phyloP scores from a whole-genome alignment of 2,329 filamentous ascomycete genomes.

The Clonostachys solani region DNA sequence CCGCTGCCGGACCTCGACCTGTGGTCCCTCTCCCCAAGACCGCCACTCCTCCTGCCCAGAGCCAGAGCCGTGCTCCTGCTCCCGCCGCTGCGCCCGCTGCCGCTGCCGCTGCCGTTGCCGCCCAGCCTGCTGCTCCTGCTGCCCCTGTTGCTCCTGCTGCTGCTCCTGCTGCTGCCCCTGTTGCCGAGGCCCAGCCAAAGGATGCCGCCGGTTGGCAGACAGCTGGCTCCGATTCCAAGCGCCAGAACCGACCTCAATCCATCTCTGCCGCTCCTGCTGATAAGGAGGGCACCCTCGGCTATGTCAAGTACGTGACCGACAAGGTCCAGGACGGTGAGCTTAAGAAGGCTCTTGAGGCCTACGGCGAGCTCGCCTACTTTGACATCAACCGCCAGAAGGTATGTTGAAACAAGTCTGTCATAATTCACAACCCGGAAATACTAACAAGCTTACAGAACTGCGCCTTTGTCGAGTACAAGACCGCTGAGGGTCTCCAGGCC shows the following conservation, averaged over 20 bases:
- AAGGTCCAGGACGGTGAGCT: conserved; percentile 76
- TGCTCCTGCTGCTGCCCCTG: conserved; percentile 25
- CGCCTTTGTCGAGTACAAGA: conserved; percentile 92
- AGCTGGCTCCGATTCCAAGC: conserved; percentile 77
- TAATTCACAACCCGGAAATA: background rate
- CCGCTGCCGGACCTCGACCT: conserved; percentile 49
- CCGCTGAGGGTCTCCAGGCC: conserved; percentile 73
- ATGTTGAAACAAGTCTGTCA: conserved; percentile 12
- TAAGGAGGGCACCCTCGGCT: conserved; percentile 75
- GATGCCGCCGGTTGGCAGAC: conserved; percentile 73
- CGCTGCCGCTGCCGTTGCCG: conserved; percentile 27
- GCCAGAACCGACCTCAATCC: conserved; percentile 71
- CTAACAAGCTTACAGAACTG: conserved; percentile 63
- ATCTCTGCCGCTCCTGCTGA: conserved; percentile 52
- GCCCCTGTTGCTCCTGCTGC: conserved; percentile 26
- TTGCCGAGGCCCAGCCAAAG: conserved; percentile 39
- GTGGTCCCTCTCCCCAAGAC: conserved; percentile 55
- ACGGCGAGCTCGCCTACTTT: conserved; percentile 68
- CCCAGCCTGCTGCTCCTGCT: conserved; percentile 29
- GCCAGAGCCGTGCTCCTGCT: conserved; percentile 46
- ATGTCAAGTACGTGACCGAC: conserved; percentile 94
- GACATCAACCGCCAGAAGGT: conserved; percentile 85
- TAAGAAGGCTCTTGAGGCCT: conserved; percentile 64
- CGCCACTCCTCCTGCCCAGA: conserved; percentile 42
- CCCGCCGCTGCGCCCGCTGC: conserved; percentile 33